Evolutionary conservation across 108 stramenopile species (phyloP).

Genomic region (Fragilaria radians): DNA sequence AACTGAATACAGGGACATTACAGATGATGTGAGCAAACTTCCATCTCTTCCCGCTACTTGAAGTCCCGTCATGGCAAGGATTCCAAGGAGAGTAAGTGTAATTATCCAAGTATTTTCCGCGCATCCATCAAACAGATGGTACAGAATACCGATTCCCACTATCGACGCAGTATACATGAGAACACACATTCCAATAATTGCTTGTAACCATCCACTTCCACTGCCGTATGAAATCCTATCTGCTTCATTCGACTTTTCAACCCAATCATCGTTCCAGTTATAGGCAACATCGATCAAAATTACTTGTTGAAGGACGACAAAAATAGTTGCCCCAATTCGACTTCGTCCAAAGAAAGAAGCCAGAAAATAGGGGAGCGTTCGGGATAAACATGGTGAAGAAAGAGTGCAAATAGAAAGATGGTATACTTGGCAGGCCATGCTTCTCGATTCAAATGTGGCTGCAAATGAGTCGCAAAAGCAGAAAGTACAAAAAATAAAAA

Average conservation of each 20-base stretch:
- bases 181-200: slow-evolving; percentile 55
- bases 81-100: slow-evolving; percentile 71
- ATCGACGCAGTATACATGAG: slow-evolving; percentile 46
- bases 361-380: slow-evolving; percentile 46
- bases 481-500: slow-evolving; percentile 54
- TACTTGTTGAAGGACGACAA: slow-evolving; percentile 70
- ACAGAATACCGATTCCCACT: slow-evolving; percentile 69
- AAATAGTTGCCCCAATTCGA: slow-evolving; percentile 57
- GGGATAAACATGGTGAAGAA: slow-evolving; percentile 53
- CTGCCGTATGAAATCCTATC: slow-evolving; percentile 66
- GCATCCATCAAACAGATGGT: slow-evolving; percentile 71
- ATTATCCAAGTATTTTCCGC: slow-evolving; percentile 69
- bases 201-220: slow-evolving; percentile 61
- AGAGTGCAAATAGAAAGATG: slow-evolving; percentile 50
- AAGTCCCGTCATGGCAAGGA: slow-evolving; percentile 54
- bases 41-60: slow-evolving; percentile 73
- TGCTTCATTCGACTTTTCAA: slow-evolving; percentile 61
- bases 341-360: slow-evolving; percentile 56
- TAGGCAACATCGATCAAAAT: slow-evolving; percentile 85
- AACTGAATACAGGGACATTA: slow-evolving; percentile 74
- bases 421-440: slow-evolving; percentile 79
- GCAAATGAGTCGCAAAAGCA: slow-evolving; percentile 41
- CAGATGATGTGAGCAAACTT: slow-evolving; percentile 77
- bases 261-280: slow-evolving; percentile 83
- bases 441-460: slow-evolving; percentile 51